Base-by-base conservation (phyloP, 495 filamentous ascomycete species). In the Cryomyces minteri region DNA sequence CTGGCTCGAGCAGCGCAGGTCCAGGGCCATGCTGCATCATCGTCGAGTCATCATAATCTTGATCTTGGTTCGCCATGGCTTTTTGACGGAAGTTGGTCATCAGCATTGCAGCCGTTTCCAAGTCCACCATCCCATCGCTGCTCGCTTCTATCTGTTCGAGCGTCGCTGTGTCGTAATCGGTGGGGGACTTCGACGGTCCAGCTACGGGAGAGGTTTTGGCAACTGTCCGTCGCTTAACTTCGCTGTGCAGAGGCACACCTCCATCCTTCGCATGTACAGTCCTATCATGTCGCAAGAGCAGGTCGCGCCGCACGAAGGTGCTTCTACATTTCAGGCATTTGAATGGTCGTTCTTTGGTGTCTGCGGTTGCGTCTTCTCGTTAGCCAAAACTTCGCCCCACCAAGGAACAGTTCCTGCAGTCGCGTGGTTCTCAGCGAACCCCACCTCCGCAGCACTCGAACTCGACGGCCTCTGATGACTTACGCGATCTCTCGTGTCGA, bases 191-290 rank as follows among this genome's bases (percentile, higher is more conserved):
- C 44, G 83, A 71, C 6, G 84, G 75, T n/a, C 72, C 74, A 41
- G 68, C 63, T 50, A 77, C 70, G 40, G 78, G 62, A 47, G 80
- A 62, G 12, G 73, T 59, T 63, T 86, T 85, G 49, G 70, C 67
- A 31, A 76, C 78, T 51, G 80, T 76, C 53, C 84, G 81, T 62
- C 88, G 80, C 68, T 94, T 94, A 41, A 82, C 81, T 59, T 98
- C 90, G 62, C 87, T 92, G 59, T 88, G 84, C 12, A 98, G 76
- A 51, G 90, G 90, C 29, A 93, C 76, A 47, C 92, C 90, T 54
- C 92, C 92, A 72, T 98, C 90, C 65, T 98, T 98, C 46, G 90
- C 90, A 64, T 98, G 90, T 36, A 98, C 90, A 46, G 90, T 98
- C 54, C 90, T 84, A 61, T 98, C 90, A 67, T 98, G 90, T 62